phyloP scores from a whole-genome alignment of 2,329 filamentous ascomycete species.

The Didymella sp. region DNA sequence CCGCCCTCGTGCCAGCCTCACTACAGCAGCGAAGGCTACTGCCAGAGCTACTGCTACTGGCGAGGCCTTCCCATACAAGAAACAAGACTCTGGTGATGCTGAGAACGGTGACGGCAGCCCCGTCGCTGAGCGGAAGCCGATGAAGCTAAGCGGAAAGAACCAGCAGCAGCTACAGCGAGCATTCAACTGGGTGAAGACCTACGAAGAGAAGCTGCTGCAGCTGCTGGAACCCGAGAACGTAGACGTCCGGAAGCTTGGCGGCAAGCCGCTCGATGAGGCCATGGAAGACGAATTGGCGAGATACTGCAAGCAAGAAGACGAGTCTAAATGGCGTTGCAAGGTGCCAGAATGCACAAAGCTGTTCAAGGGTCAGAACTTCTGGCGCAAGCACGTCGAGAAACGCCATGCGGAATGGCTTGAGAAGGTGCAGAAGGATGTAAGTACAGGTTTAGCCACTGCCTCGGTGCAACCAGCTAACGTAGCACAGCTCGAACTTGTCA shows the following conservation, averaged over 20 bases:
- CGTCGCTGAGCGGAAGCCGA: slow-evolving; percentile 73
- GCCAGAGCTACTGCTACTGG: slow-evolving; percentile 84
- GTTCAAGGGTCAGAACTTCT: slow-evolving; percentile 97
- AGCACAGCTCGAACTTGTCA: slow-evolving; percentile 81
- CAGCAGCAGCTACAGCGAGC: slow-evolving; percentile 93
- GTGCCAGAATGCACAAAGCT: slow-evolving; percentile 95
- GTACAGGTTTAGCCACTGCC: slow-evolving; percentile 42
- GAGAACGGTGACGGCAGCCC: slow-evolving; percentile 70
- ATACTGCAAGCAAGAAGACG: slow-evolving; percentile 95
- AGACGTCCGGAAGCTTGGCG: slow-evolving; percentile 89
- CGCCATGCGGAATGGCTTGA: slow-evolving; percentile 89
- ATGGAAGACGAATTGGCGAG: slow-evolving; percentile 85
- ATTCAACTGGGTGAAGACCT: slow-evolving; percentile 99
- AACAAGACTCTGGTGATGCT: slow-evolving; percentile 71
- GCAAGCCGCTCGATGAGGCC: slow-evolving; percentile 84
- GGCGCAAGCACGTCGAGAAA: slow-evolving; percentile 98
- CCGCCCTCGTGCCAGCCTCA: slow-evolving; percentile 84
- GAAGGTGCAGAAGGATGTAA: slow-evolving; percentile 80
- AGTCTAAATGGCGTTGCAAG: slow-evolving; percentile 95
- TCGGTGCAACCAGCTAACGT: slow-evolving; percentile 12
- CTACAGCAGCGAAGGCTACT: slow-evolving; percentile 80
- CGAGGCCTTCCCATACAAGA: slow-evolving; percentile 83
- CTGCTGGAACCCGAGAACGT: slow-evolving; percentile 88
- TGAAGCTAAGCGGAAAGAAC: slow-evolving; percentile 73
- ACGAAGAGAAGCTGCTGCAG: slow-evolving; percentile 94